Evolutionary conservation across 176 grass and related monocot species (phyloP).

Genomic region (Triticum monococcum): DNA sequence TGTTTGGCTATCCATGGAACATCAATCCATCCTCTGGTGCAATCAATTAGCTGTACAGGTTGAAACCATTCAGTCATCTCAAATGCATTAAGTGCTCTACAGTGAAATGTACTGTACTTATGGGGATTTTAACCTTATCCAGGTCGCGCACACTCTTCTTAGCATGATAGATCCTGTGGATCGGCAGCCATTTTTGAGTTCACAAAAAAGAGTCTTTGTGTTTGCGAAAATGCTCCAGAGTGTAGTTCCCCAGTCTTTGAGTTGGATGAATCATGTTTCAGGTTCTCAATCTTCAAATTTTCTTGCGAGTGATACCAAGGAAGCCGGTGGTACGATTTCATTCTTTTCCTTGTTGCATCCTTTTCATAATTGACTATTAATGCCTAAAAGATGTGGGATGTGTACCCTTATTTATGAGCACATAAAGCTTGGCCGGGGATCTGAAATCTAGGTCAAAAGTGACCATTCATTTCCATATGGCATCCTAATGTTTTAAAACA

Average conservation of each 20-base stretch:
- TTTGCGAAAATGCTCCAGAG: constrained; percentile 94
- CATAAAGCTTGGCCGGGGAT: not conserved
- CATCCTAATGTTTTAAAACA: constrained; percentile 2
- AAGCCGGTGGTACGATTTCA: constrained; percentile 40
- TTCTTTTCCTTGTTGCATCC: constrained; percentile 22
- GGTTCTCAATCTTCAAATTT: constrained; percentile 32
- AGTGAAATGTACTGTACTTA: constrained; percentile 27
- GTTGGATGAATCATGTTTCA: constrained; percentile 40
- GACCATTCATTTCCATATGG: not conserved
- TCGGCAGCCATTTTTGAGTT: constrained; percentile 56
- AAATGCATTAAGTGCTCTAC: constrained; percentile 20
- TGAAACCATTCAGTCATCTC: not conserved
- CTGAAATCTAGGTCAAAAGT: constrained; percentile 24
- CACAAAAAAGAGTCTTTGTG: constrained; percentile 69
- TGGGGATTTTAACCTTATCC: constrained; percentile 34
- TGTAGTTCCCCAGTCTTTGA: constrained; percentile 67
- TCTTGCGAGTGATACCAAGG: constrained; percentile 24
- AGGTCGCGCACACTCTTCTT: constrained; percentile 89
- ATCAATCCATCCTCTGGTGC: constrained; percentile 97
- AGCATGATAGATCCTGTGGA: constrained; percentile 74
- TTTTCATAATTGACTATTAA: constrained; percentile 27
- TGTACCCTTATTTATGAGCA: constrained; percentile 11
- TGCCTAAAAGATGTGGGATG: constrained; percentile 5
- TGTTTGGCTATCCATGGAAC: constrained; percentile 96
- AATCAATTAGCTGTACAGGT: constrained; percentile 98